Evolutionary conservation across 306 rosid genomes (phyloP), one percentile per base, ranked within the genome.

Genomic region (Urtica urens): DNA sequence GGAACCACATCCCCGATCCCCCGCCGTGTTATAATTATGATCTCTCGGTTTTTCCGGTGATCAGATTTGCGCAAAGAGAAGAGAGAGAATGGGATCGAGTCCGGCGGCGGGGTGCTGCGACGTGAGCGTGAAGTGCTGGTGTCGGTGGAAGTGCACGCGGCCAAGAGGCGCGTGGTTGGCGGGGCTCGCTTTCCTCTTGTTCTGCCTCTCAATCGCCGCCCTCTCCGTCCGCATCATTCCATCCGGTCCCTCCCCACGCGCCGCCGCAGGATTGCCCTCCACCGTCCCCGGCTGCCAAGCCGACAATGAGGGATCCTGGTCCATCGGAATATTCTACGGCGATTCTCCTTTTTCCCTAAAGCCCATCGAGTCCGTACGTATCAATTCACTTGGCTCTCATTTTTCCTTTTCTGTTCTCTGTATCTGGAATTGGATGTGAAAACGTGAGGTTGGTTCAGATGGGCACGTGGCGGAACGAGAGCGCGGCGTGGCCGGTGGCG

Each of bases 271-370:
- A 2, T 10, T 54, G 3, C 37, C 78, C 3, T 31, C 70, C 38
- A 3, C 40, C 15, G 15, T 35, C 40, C 66, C 65, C 24, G 99
- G 93, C 2, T 92, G 99, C 53, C 87, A 63, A 16, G 90, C 73
- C 20, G 99, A 92, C 74, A 92, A 79, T 75, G 99, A 92, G 76
- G 99, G 99, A 38, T 92, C 96, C 30, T 92, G 99, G 99, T 85
- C 99, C 31, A 66, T 92, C 51, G 99, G 99, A 53, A 64, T 92
- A 39, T 92, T 92, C 79, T 85, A 48, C 30, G 99, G 99, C 22
- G 77, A 82, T 59, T 73, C 88, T 11, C 99, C 99, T 7, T 86
- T 92, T 28, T 57, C 85, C 38, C 96, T 92, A 43, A 69, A 92
- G 55, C 88, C 96, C 70, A 79, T 92, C 8, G 99, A 92, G 67